Base-by-base conservation (phyloP, 176 grass and related monocot species). In the Oropetium thomaeum region DNA sequence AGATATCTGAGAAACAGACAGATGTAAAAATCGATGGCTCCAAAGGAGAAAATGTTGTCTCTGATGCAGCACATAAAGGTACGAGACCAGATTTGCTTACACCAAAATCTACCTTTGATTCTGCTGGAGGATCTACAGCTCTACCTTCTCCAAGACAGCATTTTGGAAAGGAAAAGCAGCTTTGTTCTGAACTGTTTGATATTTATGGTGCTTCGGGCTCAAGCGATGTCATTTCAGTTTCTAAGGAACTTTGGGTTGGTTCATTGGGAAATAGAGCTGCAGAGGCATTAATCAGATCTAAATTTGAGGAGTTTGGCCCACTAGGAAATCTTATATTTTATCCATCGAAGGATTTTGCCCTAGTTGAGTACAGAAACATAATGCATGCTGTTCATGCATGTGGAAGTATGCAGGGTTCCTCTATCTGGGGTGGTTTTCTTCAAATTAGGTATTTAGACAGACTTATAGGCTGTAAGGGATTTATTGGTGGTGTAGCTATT, bases 171-270 rank as follows among this genome's bases (percentile, higher is more conserved):
- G 45, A 48, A 14, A 85, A 77, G 13, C 66, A 81, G 71, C 32
- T 43, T 59, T 81, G 61, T 67, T 67, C 72, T 73, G 67, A 85
- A 73, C 38, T 73, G 52, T 87, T 79, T 82, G 84, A 92, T 81
- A 80, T 83, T 85, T 89, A 90, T 85, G 79, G 79, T 47, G 78
- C 81, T 88, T 70, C 67, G 66, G 67, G 71, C 43, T 77, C 85
- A 37, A 83, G 82, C 34, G 87, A 90, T 67, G 87, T 97, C 62
- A 85, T 92, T 61, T 88, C 82, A 75, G 87, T 91, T 78, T 92
- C 93, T 29, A 97, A 90, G 87, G 88, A 90, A 77, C 90, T 97
- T 65, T 97, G 90, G 90, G 71, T 93, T 61, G 77, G 90, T 63
- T 88, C 71, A 70, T 42, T 90, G 25, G 89, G 89, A 61, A 87